Base-by-base conservation (phyloP, 306 rosid genomes). In the Fragaria nilgerrensis region DNA sequence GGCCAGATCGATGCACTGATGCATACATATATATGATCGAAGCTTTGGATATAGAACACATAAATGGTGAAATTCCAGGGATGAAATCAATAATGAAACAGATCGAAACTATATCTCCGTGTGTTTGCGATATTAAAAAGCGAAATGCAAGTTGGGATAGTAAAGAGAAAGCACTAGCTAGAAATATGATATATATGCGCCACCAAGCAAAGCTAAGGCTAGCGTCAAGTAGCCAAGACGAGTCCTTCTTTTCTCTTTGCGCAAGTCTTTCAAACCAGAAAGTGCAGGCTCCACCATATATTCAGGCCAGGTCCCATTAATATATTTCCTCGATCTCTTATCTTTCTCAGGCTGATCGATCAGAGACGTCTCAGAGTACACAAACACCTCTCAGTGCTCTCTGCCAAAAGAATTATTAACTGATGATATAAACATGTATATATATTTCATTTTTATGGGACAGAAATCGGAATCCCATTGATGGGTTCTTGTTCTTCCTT, bases 401-500 rank as follows among this genome's bases (percentile, higher is more conserved):
- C 88, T 84, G 45, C 77, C 74, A 88, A 87, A 90, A 81, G 87
- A 75, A 63, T 12, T 63, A 63, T 15, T 70, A 4, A 43, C n/a
- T 71, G 50, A 72, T 2, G 5, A 49, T 7, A 41, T 41, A 41
- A 5, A 41, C 7, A 44, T n/a, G n/a, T 44, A 44, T 8, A 44
- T 44, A 11, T 44, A 0, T 72, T 3, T 36, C 9, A 22, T 74
- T 86, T 87, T 80, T 68, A 77, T 84, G 88, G 89, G 96, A 89
- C 89, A 85, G 45, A 86, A 88, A 87, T 92, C 83, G 91, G 92
- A 90, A 87, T 92, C 85, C 81, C 89, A 89, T 90, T 87, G 91
- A 92, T 89, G 90, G 91, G 83, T 85, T 87, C 87, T 68, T 17
- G 43, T 39, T 39, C 43, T 39, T 39, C 43, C 71, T 25, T 37